phyloP scores from a whole-genome alignment of 768 basidiomycete species.

The Obba rivulosa region DNA sequence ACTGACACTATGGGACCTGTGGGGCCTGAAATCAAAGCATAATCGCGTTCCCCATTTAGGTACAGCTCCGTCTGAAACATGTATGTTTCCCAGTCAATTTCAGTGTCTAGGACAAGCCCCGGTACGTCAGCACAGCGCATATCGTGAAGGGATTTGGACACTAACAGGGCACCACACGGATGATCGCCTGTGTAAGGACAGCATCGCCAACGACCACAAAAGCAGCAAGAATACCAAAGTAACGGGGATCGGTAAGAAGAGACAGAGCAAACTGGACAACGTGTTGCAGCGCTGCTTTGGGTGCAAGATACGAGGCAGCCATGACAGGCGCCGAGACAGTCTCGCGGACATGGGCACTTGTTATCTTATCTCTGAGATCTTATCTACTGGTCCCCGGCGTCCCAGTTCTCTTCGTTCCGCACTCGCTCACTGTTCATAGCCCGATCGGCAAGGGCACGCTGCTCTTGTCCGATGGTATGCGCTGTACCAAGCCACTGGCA shows the following conservation, averaged over 20 bases:
- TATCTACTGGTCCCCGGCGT: too few species aligned
- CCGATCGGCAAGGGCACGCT: not conserved
- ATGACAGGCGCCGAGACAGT: too few species aligned
- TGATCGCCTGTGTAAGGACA: conserved; percentile 72
- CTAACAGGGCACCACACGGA: conserved; percentile 81
- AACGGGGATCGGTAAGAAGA: conserved; percentile 47
- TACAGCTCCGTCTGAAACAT: conserved; percentile 83
- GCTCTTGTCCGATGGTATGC: conserved; percentile 27
- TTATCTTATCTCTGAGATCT: too few species aligned
- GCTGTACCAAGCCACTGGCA: conserved; percentile 30
- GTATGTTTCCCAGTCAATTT: conserved; percentile 98
- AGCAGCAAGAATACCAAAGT: conserved; percentile 64
- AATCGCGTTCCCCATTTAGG: conserved; percentile 77
- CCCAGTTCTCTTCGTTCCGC: not conserved
- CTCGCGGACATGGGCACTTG: too few species aligned
- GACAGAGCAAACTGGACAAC: not conserved
- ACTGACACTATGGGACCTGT: conserved; percentile 90
- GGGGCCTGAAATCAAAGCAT: conserved; percentile 76
- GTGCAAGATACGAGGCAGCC: not conserved
- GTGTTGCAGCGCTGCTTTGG: not conserved
- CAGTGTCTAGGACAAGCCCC: conserved; percentile 65
- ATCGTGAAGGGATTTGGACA: not conserved
- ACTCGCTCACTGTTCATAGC: not conserved
- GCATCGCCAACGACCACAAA: conserved; percentile 73
- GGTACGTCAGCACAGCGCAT: conserved; percentile 3